phyloP scores from a whole-genome alignment of 768 basidiomycete species.

The Suillus hirtellus region DNA sequence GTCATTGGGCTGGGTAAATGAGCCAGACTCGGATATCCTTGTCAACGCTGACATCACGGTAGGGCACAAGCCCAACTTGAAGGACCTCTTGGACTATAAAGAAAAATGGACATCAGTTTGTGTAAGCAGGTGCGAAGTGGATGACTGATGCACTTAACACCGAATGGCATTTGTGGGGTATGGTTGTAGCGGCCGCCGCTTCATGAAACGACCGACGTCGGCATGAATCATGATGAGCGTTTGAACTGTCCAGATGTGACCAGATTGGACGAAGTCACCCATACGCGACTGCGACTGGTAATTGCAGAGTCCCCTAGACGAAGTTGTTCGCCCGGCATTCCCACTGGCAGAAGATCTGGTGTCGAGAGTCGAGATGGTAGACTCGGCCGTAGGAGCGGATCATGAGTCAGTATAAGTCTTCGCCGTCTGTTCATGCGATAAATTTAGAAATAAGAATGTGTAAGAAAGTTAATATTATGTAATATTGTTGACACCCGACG shows the following conservation, averaged over 20 bases:
- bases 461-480: too few species aligned
- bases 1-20: constrained; percentile 14
- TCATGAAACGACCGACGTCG: too few species aligned
- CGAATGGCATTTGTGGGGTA: not conserved
- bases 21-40: constrained; percentile 8
- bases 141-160: not conserved
- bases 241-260: not conserved
- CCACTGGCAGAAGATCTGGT: not conserved
- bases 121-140: not conserved
- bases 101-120: not conserved
- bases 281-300: not conserved
- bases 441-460: too few species aligned
- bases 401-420: too few species aligned
- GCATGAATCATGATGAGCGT: not conserved
- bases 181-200: not conserved
- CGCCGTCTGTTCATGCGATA: too few species aligned
- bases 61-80: not conserved
- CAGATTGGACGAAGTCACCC: not conserved
- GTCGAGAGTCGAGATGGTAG: not conserved
- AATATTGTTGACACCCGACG: too few species aligned
- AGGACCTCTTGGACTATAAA: not conserved
- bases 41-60: constrained; percentile 11
- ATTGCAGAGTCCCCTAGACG: not conserved
- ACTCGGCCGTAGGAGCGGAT: too few species aligned
- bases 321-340: not conserved